Base-by-base conservation (phyloP, 306 rosid genomes). In the Citrullus amarus region DNA sequence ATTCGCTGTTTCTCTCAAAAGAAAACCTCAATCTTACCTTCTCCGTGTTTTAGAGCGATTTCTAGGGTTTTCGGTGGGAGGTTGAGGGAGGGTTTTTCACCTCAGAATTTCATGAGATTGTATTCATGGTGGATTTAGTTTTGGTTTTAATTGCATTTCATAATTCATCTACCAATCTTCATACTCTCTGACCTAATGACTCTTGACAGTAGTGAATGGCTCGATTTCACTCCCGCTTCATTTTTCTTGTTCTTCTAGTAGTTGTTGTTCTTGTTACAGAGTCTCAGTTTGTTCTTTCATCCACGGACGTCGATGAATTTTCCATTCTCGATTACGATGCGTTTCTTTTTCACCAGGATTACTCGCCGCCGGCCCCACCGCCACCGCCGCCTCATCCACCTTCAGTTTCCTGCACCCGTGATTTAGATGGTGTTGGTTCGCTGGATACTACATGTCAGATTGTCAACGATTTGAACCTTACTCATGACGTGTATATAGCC, bases 381-480 rank as follows among this genome's bases (percentile, higher is more conserved):
- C 99, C 98, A 0, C 99, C 99, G 3, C 99, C 99, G 55, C 99
- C 99, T 13, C 98, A 80, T 65, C 97, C 98, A 32, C 99, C 99
- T 55, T 90, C 97, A 44, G 96, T 89, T 58, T 96, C 99, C 1
- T 96, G 99, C 82, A 80, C 81, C 59, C 90, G 88, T 78, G 99
- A 96, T 89, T 96, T 92, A 46, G 93, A 88, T 5, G 99, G 99
- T 14, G 83, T 90, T 11, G 99, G 99, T 44, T 83, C 97, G 32
- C 84, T 96, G 80, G 99, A 96, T 86, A 79, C 93, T 67, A 88
- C 98, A 79, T 96, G 99, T 76, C 85, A 87, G 91, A 96, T 96
- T 83, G 87, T 79, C 84, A 80, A 57, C 78, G 93, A 96, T 80
- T 86, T 77, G 87, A 96, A 89, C 88, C 97, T 96, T 87, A 96